phyloP scores from a whole-genome alignment of 805 yeast species.

The Jamesozyma piceae region DNA sequence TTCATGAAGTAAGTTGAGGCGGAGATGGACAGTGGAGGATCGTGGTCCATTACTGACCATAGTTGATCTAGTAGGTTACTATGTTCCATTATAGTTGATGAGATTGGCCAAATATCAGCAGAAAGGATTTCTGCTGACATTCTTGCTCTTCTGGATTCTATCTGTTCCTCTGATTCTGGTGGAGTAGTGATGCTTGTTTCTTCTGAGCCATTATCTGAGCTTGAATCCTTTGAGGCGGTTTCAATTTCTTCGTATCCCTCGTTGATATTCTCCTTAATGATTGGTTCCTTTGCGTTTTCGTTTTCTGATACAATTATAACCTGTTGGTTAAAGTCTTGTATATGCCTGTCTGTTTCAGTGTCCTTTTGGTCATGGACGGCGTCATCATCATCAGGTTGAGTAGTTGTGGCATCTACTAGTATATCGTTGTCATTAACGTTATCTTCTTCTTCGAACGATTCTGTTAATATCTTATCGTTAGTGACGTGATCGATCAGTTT shows the following conservation, averaged over 20 bases:
- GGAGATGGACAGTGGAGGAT: conserved; percentile 57
- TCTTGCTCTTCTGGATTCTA: conserved; percentile 41
- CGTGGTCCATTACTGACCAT: conserved; percentile 70
- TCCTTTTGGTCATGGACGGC: background rate
- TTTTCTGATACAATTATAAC: conserved; percentile 3
- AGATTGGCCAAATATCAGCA: conserved; percentile 87
- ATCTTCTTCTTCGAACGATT: conserved; percentile 4
- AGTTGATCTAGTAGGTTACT: conserved; percentile 52
- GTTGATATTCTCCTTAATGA: background rate
- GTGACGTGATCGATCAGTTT: conserved; percentile 62
- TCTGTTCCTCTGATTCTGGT: conserved; percentile 34
- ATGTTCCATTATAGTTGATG: conserved; percentile 80
- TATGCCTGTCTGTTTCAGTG: background rate
- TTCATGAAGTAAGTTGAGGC: conserved; percentile 84
- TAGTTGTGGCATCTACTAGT: background rate
- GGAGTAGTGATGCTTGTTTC: conserved; percentile 28
- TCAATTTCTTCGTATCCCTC: conserved; percentile 6
- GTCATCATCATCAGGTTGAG: background rate
- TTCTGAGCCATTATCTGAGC: conserved; percentile 17
- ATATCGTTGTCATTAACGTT: background rate
- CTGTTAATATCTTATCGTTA: conserved; percentile 29
- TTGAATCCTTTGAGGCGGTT: conserved; percentile 8
- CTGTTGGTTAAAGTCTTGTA: conserved; percentile 5
- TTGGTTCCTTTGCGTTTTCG: background rate
- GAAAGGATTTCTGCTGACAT: conserved; percentile 81